phyloP scores from a whole-genome alignment of 345 rosid species.

The Cardamine occulta region DNA sequence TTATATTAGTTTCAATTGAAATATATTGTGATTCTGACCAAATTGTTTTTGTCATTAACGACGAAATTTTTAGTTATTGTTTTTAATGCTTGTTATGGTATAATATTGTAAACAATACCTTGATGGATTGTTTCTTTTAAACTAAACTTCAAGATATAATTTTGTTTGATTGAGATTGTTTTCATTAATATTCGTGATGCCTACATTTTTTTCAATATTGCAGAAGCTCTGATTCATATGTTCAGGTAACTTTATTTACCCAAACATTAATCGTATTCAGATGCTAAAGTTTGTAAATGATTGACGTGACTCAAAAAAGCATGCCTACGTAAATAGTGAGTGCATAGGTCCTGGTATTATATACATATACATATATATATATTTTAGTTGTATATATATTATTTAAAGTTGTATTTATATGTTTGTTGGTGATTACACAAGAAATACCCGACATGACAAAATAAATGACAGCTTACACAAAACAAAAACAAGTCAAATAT shows the following conservation, averaged over 20 bases:
- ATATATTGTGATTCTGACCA: not conserved
- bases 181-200: conserved; percentile 14
- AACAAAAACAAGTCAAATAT: not conserved
- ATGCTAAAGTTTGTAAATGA: conserved; percentile 46
- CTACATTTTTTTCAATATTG: conserved; percentile 15
- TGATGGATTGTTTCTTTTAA: conserved; percentile 1
- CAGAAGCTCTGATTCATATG: conserved; percentile 49
- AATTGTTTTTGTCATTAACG: not conserved
- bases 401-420: conserved; percentile 23
- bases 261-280: conserved; percentile 39
- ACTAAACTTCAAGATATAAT: not conserved
- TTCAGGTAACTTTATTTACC: conserved; percentile 38
- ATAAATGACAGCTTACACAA: conserved; percentile 6
- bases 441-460: conserved; percentile 19
- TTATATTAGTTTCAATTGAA: not conserved
- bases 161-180: conserved; percentile 29
- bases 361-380: too few species aligned
- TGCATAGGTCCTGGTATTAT: not conserved
- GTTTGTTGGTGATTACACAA: conserved; percentile 29
- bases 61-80: not conserved
- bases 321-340: conserved; percentile 41
- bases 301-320: conserved; percentile 46
- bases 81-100: not conserved
- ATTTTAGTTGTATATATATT: not conserved
- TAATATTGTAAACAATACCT: not conserved